A percentile compares a stretch with the other conserved stretches of the same genome.
Evolutionary conservation across 768 basidiomycete genomes (phyloP).

Genomic region (Boletus edulis): DNA sequence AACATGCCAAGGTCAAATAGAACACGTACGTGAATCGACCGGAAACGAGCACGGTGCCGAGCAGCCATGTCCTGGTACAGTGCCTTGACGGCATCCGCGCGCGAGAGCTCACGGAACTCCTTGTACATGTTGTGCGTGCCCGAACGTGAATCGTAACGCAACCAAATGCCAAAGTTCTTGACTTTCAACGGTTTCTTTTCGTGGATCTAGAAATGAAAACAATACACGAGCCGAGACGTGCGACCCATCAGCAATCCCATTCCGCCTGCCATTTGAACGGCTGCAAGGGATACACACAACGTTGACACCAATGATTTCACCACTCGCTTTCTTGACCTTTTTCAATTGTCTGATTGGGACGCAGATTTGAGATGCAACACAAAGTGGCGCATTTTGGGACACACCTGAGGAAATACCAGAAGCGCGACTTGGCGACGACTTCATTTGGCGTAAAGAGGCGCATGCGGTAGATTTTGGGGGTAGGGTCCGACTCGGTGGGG

Average conservation of each 20-base stretch:
- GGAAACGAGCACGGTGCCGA: slow-evolving; percentile 97
- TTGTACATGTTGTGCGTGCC: slow-evolving; percentile 99
- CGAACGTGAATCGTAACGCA: slow-evolving; percentile 98
- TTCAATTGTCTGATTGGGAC: slow-evolving; percentile 73
- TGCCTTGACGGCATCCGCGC: slow-evolving; percentile 93
- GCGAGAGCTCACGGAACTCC: slow-evolving; percentile 94
- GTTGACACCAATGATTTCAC: slow-evolving; percentile 98
- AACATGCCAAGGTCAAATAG: no score
- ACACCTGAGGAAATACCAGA: slow-evolving; percentile 98
- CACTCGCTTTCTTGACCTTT: slow-evolving; percentile 99
- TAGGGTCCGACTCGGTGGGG: slow-evolving; percentile 89
- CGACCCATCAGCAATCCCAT: slow-evolving; percentile 54
- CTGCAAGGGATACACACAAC: slow-evolving; percentile 79
- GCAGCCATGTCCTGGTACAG: slow-evolving; percentile 99
- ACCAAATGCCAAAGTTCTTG: slow-evolving; percentile 99
- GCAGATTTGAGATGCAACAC: neutral
- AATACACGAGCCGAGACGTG: slow-evolving; percentile 12
- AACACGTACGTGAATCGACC: slow-evolving; percentile 87
- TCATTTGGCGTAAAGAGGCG: slow-evolving; percentile 99
- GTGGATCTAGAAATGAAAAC: slow-evolving; percentile 66
- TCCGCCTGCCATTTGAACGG: slow-evolving; percentile 90
- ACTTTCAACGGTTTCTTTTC: slow-evolving; percentile 98
- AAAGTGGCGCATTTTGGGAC: slow-evolving; percentile 16
- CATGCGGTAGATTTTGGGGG: slow-evolving; percentile 99
- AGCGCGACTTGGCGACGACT: slow-evolving; percentile 97